Evolutionary conservation across 257 asterid genomes (phyloP), one percentile per base, ranked within the genome.

Genomic region (Hygrophila difformis): DNA sequence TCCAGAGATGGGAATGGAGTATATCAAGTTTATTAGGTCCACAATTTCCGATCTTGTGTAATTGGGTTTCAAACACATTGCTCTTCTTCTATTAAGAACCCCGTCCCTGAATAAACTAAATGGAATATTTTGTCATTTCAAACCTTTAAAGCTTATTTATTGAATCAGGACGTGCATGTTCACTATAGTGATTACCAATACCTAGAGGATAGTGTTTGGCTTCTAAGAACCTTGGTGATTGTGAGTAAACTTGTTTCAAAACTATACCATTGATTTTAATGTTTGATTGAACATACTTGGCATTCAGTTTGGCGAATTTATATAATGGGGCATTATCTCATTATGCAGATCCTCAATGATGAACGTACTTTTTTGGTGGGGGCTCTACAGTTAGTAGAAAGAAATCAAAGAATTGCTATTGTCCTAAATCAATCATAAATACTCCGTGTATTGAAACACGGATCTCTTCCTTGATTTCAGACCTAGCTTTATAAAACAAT

Each of bases 341-440:
- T 37, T 23, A 41, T 53, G 55, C 33, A 56, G 72, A 65, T 50
- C 46, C 45, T 16, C 46, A 47, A 11, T 28, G 49, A 17, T 57
- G 62, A 58, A 53, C 40, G 40, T 35, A 55, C 45, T 58, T 40
- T 34, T 36, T 53, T 35, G 22, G 44, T 9, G 34, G 53, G 36
- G 44, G 34, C 49, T 53, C 42, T 29, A 29, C 51, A 28, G 12
- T 40, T 34, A 45, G 23, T 3, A 18, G 35, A 40, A 40, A 18
- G 62, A 28, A 22, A 23, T 43, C 35, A 40, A 40, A 18, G 62
- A 28, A 22, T 34, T 43, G 12, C 4, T 47, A 22, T 18, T 58
- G 12, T 26, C 31, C 4, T 26, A 26, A 5, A 26, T 26, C 31
- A 39, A 18, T 33, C 13, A 42, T 16, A 50, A 46, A 46, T 39